Evolutionary conservation across 2,329 filamentous ascomycete genomes (phyloP), one percentile per base, ranked within the genome.

Genomic region (Fusarium incarnatum): DNA sequence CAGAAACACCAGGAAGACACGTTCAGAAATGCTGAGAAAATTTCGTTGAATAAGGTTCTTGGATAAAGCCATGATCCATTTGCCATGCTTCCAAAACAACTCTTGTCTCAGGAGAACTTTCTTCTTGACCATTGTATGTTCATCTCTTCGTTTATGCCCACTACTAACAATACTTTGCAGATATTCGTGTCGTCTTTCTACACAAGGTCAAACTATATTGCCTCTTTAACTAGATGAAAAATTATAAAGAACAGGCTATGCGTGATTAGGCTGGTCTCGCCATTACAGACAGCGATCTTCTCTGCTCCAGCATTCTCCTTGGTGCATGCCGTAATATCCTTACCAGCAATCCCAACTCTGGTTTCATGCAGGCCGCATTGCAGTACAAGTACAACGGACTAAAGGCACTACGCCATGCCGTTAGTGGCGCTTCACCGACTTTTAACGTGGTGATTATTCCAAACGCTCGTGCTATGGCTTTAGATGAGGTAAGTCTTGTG

Each of bases 241-340:
- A 49, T 8, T 28, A 59, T n/a, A 7, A 30, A 13, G 30, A 16
- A 8, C 34, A 49, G 10, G 34, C 60, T 8, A 18, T 64, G 30
- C 22, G 34, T 34, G 56, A 64, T 15, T 64, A 56, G 56, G 49
- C 60, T 15, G 30, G 56, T 15, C 60, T 64, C 15, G 60, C 60
- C 22, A 49, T 60, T n/a, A 64, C 49, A 4, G 37, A 55, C 8
- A 60, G n/a, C 16, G 49, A 60, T 50, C 44, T 64, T 20, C 32
- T 60, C 16, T 10, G 42, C 18, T 34, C 60, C 8, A 42, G 25
- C 12, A 20, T 64, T 20, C 49, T 64, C 20, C 60, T 64, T 7
- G 22, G 49, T n/a, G 20, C 56, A 37, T 64, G 45, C 30, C 48
- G 56, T 7, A 16, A 23, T n/a, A 60, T 60, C 12, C 41, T 44